These are phyloP conservation scores for Austroboletus eburneus DNA, from an alignment of 768 basidiomycete species.

Conservation along the genomic window DNA sequence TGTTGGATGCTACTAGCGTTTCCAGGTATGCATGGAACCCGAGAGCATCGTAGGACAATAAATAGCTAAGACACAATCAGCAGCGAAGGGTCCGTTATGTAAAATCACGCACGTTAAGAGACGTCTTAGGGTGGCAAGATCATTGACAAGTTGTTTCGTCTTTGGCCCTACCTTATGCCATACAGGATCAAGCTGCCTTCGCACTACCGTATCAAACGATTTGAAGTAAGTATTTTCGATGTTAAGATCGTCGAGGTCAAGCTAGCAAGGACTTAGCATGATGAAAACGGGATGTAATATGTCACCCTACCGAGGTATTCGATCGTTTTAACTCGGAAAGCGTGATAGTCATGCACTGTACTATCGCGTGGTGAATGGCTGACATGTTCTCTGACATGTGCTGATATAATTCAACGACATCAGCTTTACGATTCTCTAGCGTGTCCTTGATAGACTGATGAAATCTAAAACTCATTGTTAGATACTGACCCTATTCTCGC, in stretches of 20 bases:
- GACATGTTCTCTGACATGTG: slow-evolving; percentile 80
- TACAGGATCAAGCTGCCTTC: slow-evolving; percentile 84
- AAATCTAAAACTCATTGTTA: slow-evolving; percentile 55
- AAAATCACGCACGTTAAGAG: slow-evolving; percentile 61
- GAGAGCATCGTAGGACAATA: slow-evolving; percentile 86
- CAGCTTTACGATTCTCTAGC: slow-evolving; percentile 78
- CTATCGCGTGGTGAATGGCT: slow-evolving; percentile 88
- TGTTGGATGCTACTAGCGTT: slow-evolving; percentile 68
- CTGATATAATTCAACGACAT: slow-evolving; percentile 90
- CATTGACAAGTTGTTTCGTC: slow-evolving; percentile 87
- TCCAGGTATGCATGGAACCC: slow-evolving; percentile 92
- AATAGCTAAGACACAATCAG: slow-evolving; percentile 39
- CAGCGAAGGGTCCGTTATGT: background rate
- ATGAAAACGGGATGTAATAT: background rate
- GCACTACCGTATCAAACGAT: slow-evolving; percentile 85
- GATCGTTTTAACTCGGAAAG: slow-evolving; percentile 86
- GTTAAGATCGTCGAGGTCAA: slow-evolving; percentile 90
- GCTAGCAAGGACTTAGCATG: slow-evolving; percentile 44
- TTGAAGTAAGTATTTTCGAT: slow-evolving; percentile 93
- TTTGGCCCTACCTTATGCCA: slow-evolving; percentile 96
- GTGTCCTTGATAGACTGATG: slow-evolving; percentile 83
- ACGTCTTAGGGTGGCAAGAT: slow-evolving; percentile 79
- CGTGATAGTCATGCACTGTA: slow-evolving; percentile 92
- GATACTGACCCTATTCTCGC: background rate
- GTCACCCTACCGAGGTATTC: slow-evolving; percentile 55